phyloP scores from a whole-genome alignment of 108 stramenopile species.

The Schizochytrium sp. region DNA sequence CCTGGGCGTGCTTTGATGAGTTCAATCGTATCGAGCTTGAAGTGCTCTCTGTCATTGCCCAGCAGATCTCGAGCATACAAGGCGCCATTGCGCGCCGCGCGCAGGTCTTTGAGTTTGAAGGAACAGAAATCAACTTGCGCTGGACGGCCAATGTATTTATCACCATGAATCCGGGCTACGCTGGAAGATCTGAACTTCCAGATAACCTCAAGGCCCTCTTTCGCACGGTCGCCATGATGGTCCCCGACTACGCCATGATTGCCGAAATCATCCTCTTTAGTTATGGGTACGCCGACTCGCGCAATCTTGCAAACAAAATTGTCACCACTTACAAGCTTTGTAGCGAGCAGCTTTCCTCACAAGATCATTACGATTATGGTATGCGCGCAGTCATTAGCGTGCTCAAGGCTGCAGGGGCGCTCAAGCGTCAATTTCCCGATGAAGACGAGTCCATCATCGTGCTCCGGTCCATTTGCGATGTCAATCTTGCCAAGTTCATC shows the following conservation, averaged over 20 bases:
- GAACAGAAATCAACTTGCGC: constrained; percentile 48
- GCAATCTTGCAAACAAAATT: constrained; percentile 57
- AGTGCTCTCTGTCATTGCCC: constrained; percentile 57
- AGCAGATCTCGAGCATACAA: constrained; percentile 61
- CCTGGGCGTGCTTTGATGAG: constrained; percentile 61
- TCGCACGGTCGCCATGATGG: constrained; percentile 65
- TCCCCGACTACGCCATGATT: constrained; percentile 59
- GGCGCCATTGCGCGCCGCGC: constrained; percentile 43
- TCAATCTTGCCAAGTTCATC: constrained; percentile 56
- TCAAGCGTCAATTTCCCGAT: constrained; percentile 33
- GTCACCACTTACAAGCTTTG: constrained; percentile 56
- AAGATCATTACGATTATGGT: constrained; percentile 61
- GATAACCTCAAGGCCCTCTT: constrained; percentile 63
- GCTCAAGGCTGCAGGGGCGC: constrained; percentile 29
- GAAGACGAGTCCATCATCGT: constrained; percentile 40
- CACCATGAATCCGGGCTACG: constrained; percentile 69
- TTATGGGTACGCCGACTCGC: constrained; percentile 53
- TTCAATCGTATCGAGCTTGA: constrained; percentile 65
- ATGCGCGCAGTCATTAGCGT: constrained; percentile 40
- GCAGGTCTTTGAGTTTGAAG: constrained; percentile 46
- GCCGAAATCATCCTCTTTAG: constrained; percentile 65
- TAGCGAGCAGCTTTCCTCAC: constrained; percentile 55
- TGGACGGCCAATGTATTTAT: constrained; percentile 59
- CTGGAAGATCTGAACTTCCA: constrained; percentile 54
- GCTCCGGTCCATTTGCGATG: constrained; percentile 48